Conservation (phyloP, 2,329 filamentous ascomycete genomes). For the Cryphonectria nitschkei region DNA sequence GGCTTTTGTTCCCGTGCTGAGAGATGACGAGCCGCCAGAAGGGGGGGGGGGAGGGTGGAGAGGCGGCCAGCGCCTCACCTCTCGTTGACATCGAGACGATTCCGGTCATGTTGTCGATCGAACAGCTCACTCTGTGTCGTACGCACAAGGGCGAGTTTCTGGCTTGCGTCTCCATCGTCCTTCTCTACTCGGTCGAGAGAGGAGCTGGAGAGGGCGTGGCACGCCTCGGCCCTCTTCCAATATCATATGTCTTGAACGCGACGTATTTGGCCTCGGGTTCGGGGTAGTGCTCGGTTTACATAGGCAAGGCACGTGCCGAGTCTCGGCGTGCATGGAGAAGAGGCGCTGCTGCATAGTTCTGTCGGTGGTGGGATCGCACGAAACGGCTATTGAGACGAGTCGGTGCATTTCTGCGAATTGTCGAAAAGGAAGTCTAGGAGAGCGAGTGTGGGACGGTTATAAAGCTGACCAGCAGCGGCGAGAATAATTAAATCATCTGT, state of each 20-base stretch:
- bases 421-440: not conserved
- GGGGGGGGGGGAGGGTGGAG: not conserved
- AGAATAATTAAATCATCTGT: not conserved
- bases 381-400: not conserved
- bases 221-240: not conserved
- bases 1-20: not conserved
- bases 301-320: not conserved
- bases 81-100: not conserved
- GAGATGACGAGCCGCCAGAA: not conserved
- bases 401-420: not conserved
- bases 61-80: not conserved
- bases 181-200: not conserved
- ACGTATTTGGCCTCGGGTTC: not conserved
- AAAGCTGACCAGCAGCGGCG: conserved; percentile 1
- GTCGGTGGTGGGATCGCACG: not conserved
- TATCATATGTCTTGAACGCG: not conserved
- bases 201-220: not conserved
- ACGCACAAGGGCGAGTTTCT: not conserved
- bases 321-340: not conserved
- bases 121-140: not conserved
- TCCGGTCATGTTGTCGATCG: not conserved
- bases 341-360: not conserved
- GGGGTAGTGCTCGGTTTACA: not conserved
- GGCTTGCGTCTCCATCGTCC: not conserved
- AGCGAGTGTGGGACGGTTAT: not conserved